These are phyloP conservation scores for Tricholoma matsutake DNA, from an alignment of 768 basidiomycete species.

Conservation along the genomic window DNA sequence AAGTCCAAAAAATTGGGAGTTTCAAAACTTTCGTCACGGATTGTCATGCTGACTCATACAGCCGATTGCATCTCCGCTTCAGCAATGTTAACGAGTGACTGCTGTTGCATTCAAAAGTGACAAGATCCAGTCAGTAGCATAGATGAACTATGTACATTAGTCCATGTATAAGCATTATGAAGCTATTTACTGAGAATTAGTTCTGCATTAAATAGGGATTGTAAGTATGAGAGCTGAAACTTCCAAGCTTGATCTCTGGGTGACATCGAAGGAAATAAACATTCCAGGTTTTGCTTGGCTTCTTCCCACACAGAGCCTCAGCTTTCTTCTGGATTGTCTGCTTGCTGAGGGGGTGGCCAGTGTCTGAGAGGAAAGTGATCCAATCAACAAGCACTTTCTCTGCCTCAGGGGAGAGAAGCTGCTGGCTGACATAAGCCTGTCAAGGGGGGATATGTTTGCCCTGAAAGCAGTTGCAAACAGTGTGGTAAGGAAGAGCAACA, in stretches of 20 bases:
- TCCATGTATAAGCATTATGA: too few species aligned
- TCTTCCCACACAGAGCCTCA: constrained; percentile 1
- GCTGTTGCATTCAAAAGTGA: not conserved
- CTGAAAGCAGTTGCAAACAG: not conserved
- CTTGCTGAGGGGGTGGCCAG: constrained; percentile 3
- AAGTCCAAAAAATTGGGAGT: too few species aligned
- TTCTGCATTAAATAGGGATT: not conserved
- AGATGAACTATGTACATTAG: not conserved
- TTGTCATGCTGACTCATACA: too few species aligned
- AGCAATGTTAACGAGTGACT: not conserved
- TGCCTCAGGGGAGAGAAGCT: not conserved
- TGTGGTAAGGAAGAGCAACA: constrained; percentile 1
- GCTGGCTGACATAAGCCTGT: constrained; percentile 3
- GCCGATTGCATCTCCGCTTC: not conserved
- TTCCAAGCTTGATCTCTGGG: constrained; percentile 20
- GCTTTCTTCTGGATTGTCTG: not conserved
- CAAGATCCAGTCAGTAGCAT: not conserved
- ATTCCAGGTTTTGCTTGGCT: constrained; percentile 10
- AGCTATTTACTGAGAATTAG: not conserved
- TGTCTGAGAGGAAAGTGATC: too few species aligned
- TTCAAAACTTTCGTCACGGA: too few species aligned
- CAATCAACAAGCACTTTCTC: constrained; percentile 8
- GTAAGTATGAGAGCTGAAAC: not conserved
- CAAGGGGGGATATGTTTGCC: not conserved
- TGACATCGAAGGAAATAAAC: constrained; percentile 19